Evolutionary conservation across 129 eudicot genomes (phyloP), one percentile per base, ranked within the genome.

Genomic region (Centaurea solstitialis): DNA sequence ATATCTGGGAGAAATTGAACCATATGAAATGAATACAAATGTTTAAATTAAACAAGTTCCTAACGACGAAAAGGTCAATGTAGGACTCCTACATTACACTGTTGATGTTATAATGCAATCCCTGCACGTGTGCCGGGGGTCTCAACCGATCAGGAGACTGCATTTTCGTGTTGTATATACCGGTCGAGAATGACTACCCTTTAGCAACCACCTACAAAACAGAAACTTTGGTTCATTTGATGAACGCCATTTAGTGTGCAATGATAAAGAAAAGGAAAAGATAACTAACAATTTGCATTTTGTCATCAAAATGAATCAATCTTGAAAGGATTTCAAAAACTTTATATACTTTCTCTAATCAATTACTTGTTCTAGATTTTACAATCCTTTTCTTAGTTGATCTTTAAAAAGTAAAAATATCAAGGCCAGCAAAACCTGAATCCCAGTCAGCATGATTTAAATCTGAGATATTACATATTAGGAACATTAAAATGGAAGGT

Each of bases 201-300:
- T 57, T n/a, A 57, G 65, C 65, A 57, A 57, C 65, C 65, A 57
- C 65, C 65, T 57, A 57, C 65, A 57, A 57, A 57, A 57, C 23
- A 57, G 65, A n/a, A 47, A n/a, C 18, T 7, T 41, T 41, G 9
- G 45, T 40, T 40, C 45, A 40, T 26, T 26, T 2, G 30, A 41
- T 41, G 12, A 41, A 41, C 47, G 9, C 13, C 10, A 41, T 41
- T 41, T 41, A 41, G 47, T 33, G 37, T 33, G 37, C 4, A 3
- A 1, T 3, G 37, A 33, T 33, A 33, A 33, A 33, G 37, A 33
- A 5, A 33, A 33, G 37, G 37, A 5, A 33, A 33, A 0, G 37
- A 33, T 33, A 33, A 33, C 37, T 33, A 33, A 33, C 37, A 33
- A 33, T 33, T 33, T 1, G 2, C 30, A 26, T 26, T 26, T 26